Evolutionary conservation across 345 rosid genomes (phyloP), one percentile per base, ranked within the genome.

Genomic region (Brassica carinata): DNA sequence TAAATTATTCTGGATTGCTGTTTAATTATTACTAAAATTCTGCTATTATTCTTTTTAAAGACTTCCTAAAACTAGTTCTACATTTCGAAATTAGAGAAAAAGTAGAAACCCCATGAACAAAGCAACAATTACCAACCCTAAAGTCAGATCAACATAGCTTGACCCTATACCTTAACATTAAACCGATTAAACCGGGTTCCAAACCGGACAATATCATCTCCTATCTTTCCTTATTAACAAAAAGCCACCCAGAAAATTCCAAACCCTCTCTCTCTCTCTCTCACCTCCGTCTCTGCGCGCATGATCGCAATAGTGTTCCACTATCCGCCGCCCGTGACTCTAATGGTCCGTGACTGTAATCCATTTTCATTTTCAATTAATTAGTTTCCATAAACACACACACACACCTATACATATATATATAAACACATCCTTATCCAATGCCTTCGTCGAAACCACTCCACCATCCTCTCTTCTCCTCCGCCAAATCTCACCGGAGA

Each of bases 271-370:
- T 58, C 65, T 43, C 62, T 65, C 62, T 79, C 26, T 72, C 74
- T 9, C 27, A 33, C 17, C 83, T 15, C 61, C 64, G 8, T 75
- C 75, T 74, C 79, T 80, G 79, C 64, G 79, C 83, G 83, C 83
- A 72, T 77, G 74, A 72, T 81, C 80, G 61, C 51, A 27, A 67
- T 51, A 82, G 81, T 77, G 77, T 69, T 74, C 80, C 71, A 73
- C 80, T 78, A 78, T 7, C 64, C 27, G 9, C 75, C 73, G 9
- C 80, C 82, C 85, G 85, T 82, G 85, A 82, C 75, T 69, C 72
- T 73, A 69, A 78, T 82, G 85, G 75, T 73, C 75, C 68, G 62
- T 74, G 82, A 67, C 82, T 77, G 79, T 71, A 78, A 69, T 78
- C 72, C 78, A 73, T 33, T 57, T 75, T 8, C 7, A 13, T 38